Evolutionary conservation across 371 early-diverging fungal genomes (phyloP).

Genomic region (Lichtheimia ramosa): DNA sequence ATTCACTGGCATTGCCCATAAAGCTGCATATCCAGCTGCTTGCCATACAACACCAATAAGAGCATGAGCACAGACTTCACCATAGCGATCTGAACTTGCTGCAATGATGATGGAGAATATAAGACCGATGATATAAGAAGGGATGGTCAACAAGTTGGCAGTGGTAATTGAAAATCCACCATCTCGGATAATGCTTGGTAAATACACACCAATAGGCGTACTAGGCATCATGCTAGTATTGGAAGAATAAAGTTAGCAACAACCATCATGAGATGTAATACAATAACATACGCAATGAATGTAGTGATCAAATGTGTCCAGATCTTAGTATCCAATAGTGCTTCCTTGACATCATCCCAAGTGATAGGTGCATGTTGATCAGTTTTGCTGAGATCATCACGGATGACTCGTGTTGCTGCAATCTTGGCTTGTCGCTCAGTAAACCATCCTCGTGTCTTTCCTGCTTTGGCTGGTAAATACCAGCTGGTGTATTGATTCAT

Average conservation of each 20-base stretch:
- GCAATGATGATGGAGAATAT: slow-evolving; percentile 47
- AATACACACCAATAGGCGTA: slow-evolving; percentile 40
- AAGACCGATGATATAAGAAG: slow-evolving; percentile 44
- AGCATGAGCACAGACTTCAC: slow-evolving; percentile 48
- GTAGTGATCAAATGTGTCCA: slow-evolving; percentile 41
- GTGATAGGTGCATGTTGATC: slow-evolving; percentile 31
- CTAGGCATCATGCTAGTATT: slow-evolving; percentile 30
- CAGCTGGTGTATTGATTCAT: neutral
- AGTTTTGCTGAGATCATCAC: slow-evolving; percentile 51
- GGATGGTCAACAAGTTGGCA: slow-evolving; percentile 54
- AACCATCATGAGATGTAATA: slow-evolving; percentile 9
- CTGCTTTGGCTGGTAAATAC: slow-evolving; percentile 46
- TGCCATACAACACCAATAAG: slow-evolving; percentile 34
- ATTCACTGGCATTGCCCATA: slow-evolving; percentile 41
- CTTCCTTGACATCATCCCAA: slow-evolving; percentile 6
- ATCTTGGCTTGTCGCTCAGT: slow-evolving; percentile 31
- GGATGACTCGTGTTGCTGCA: slow-evolving; percentile 54
- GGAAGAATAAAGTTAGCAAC: neutral
- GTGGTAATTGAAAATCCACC: slow-evolving; percentile 47
- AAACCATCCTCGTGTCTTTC: slow-evolving; percentile 34
- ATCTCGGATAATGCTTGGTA: slow-evolving; percentile 52
- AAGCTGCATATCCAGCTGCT: slow-evolving; percentile 36
- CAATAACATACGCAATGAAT: slow-evolving; percentile 2
- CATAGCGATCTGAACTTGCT: slow-evolving; percentile 38
- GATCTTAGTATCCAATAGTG: slow-evolving; percentile 35